Conservation (phyloP, 768 basidiomycete species). For the Strobilomyces dryophilus region DNA sequence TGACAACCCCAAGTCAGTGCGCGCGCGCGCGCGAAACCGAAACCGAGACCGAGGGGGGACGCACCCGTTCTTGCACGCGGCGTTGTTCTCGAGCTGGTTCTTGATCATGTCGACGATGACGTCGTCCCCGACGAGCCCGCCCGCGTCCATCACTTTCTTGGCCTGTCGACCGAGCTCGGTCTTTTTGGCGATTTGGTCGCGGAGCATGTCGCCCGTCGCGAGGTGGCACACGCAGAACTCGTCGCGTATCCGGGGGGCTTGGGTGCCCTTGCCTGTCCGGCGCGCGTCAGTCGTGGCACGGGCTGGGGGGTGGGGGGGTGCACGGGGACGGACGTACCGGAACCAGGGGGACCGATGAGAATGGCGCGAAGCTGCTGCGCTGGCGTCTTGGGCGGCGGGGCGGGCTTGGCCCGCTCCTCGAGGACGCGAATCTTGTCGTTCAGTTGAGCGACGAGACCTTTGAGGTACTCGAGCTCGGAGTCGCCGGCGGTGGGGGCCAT, state of each 20-base stretch:
- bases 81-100: slow-evolving; percentile 91
- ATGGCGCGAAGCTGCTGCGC: slow-evolving; percentile 84
- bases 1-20: slow-evolving; percentile 38
- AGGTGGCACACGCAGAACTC: slow-evolving; percentile 97
- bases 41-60: slow-evolving; percentile 27
- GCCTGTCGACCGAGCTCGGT: slow-evolving; percentile 87
- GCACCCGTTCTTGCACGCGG: slow-evolving; percentile 92
- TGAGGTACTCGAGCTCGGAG: slow-evolving; percentile 84
- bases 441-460: slow-evolving; percentile 84
- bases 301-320: neutral
- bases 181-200: slow-evolving; percentile 85
- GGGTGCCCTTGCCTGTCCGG: slow-evolving; percentile 89
- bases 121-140: slow-evolving; percentile 93
- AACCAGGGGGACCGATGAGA: slow-evolving; percentile 93
- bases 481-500: slow-evolving; percentile 67
- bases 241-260: slow-evolving; percentile 89
- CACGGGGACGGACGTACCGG: slow-evolving; percentile 54
- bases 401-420: slow-evolving; percentile 62
- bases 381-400: slow-evolving; percentile 49
- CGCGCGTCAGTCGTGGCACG: neutral
- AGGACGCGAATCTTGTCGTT: slow-evolving; percentile 82
- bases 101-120: slow-evolving; percentile 98
- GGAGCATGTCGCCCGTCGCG: slow-evolving; percentile 98
- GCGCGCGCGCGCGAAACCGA: neutral
- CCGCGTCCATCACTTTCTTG: slow-evolving; percentile 97